Evolutionary conservation across 179 eudicot species (phyloP).

Genomic region (Gypsophila paniculata): DNA sequence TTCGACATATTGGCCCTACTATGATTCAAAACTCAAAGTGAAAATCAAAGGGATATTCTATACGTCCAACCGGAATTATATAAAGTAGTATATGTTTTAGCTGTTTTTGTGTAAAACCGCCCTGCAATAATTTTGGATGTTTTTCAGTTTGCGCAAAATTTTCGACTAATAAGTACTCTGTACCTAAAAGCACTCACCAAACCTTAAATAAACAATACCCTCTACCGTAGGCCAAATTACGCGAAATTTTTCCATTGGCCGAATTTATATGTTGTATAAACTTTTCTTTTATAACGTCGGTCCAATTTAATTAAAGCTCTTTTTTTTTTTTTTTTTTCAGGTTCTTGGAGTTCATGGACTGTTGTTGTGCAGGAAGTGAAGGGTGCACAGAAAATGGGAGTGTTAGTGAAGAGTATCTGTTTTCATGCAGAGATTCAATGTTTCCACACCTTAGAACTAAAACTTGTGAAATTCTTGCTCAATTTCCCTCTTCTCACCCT

Average conservation of each 20-base stretch:
- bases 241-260: not conserved
- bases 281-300: not conserved
- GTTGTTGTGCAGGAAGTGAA: slow-evolving; percentile 70
- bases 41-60: no score
- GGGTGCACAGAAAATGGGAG: slow-evolving; percentile 25
- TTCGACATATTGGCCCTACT: no score
- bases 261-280: not conserved
- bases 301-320: not conserved
- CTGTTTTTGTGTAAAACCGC: not conserved
- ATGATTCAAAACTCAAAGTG: no score
- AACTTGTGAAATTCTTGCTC: slow-evolving; percentile 67
- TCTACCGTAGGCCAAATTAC: not conserved
- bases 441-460: slow-evolving; percentile 54
- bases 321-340: slow-evolving; percentile 31
- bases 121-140: not conserved
- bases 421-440: slow-evolving; percentile 62
- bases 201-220: not conserved
- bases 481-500: slow-evolving; percentile 63
- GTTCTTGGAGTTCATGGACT: slow-evolving; percentile 69
- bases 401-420: slow-evolving; percentile 37
- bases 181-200: not conserved
- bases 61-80: no score
- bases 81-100: no score
- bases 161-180: not conserved
- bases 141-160: not conserved